These are phyloP conservation scores for Austroboletus eburneus DNA, from an alignment of 768 basidiomycete species.

Conservation along the genomic window DNA sequence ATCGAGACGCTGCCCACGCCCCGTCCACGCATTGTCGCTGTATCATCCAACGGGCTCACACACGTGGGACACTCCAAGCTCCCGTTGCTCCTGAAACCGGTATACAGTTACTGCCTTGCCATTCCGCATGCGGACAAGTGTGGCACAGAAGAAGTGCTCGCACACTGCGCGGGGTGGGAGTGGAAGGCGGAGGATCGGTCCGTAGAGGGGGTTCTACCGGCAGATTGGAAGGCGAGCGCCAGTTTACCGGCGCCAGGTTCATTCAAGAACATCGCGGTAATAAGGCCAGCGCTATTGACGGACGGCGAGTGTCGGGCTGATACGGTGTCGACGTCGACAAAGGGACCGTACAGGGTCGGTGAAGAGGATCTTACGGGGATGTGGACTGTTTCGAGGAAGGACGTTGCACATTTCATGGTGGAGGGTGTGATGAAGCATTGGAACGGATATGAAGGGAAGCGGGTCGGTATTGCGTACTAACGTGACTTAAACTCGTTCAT, in stretches of 20 bases:
- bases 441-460: slow-evolving; percentile 50
- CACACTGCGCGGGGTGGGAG: slow-evolving; percentile 45
- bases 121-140: slow-evolving; percentile 58
- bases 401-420: slow-evolving; percentile 63
- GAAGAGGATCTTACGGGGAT: slow-evolving; percentile 37
- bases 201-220: slow-evolving; percentile 38
- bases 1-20: slow-evolving; percentile 49
- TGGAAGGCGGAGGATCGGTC: slow-evolving; percentile 49
- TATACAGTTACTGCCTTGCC: slow-evolving; percentile 46
- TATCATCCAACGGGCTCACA: slow-evolving; percentile 53
- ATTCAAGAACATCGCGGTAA: slow-evolving; percentile 40
- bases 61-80: slow-evolving; percentile 40
- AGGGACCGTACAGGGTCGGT: slow-evolving; percentile 38
- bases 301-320: slow-evolving; percentile 46
- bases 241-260: slow-evolving; percentile 39
- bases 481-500: too few relatives aligned
- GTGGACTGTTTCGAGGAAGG: slow-evolving; percentile 57
- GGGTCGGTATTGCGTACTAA: slow-evolving; percentile 49
- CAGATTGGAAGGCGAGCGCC: slow-evolving; percentile 38
- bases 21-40: slow-evolving; percentile 47
- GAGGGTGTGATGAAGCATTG: slow-evolving; percentile 44
- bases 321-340: slow-evolving; percentile 11
- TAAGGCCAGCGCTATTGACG: slow-evolving; percentile 57
- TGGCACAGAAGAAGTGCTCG: slow-evolving; percentile 49
- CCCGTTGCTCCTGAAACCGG: slow-evolving; percentile 43